Evolutionary conservation across 192 early-diverging fungal species (phyloP).

Genomic region (Coemansia sp.): DNA sequence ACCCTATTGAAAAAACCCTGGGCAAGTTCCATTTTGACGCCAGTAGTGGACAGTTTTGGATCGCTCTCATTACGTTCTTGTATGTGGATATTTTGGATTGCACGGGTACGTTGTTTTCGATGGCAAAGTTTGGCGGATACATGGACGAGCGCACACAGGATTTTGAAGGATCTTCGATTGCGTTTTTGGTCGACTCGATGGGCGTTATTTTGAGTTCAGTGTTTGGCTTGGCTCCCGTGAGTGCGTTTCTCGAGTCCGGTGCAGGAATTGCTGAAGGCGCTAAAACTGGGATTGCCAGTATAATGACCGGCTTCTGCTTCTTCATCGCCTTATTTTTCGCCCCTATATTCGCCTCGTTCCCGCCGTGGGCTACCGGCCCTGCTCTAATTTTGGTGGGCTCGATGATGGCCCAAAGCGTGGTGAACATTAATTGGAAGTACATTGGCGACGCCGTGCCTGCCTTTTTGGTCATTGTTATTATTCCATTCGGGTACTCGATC

Average conservation of each 20-base stretch:
- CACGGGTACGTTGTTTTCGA: constrained; percentile 82
- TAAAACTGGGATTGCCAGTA: constrained; percentile 72
- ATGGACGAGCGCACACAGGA: constrained; percentile 71
- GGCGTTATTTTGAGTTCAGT: constrained; percentile 66
- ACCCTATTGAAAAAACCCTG: constrained; percentile 60
- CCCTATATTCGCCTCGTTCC: constrained; percentile 81
- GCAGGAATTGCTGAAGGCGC: constrained; percentile 82
- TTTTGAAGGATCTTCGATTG: constrained; percentile 71
- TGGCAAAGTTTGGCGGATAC: constrained; percentile 80
- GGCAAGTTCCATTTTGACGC: constrained; percentile 66
- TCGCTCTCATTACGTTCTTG: constrained; percentile 79
- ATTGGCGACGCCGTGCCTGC: constrained; percentile 76
- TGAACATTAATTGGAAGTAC: constrained; percentile 77
- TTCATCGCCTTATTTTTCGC: constrained; percentile 79
- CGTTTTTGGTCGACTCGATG: constrained; percentile 73
- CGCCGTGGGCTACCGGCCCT: constrained; percentile 82
- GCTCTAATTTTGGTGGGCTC: constrained; percentile 77
- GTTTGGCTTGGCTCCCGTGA: constrained; percentile 74
- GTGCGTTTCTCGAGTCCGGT: constrained; percentile 80
- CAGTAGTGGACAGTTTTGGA: constrained; percentile 64
- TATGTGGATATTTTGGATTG: constrained; percentile 88
- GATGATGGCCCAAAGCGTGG: constrained; percentile 71
- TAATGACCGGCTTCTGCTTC: constrained; percentile 68
- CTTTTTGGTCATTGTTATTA: constrained; percentile 74
- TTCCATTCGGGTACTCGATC: constrained; percentile 79